Conservation (phyloP, 1,284 basidiomycete genomes). For the Calocybe gambosa region DNA sequence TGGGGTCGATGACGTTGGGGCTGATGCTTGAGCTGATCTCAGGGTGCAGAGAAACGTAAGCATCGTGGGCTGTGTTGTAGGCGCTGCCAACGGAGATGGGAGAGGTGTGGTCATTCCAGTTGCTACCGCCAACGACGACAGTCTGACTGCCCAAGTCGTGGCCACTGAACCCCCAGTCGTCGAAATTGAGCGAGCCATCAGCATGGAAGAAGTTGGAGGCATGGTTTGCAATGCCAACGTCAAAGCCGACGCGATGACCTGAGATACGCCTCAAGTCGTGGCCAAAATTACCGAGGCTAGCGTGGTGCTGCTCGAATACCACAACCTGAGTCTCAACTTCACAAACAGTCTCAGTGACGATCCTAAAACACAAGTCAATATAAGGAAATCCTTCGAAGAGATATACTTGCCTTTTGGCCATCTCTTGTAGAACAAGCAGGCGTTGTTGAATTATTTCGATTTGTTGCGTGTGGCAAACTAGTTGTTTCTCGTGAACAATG, state of each 20-base stretch:
- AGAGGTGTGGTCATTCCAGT: conserved; percentile 14
- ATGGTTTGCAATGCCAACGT: conserved; percentile 26
- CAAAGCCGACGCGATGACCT: conserved; percentile 30
- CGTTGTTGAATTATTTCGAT: conserved; percentile 35
- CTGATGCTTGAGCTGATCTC: background rate
- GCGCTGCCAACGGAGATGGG: conserved; percentile 13
- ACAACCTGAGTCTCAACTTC: conserved; percentile 34
- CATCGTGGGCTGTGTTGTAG: conserved; percentile 9
- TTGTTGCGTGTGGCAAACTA: conserved; percentile 32
- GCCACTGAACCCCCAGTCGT: conserved; percentile 33
- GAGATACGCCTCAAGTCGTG: conserved; percentile 30
- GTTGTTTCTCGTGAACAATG: conserved; percentile 25
- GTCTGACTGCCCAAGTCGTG: conserved; percentile 23
- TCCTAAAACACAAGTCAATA: conserved; percentile 17
- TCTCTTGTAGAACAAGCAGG: conserved; percentile 35
- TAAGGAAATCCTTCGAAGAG: background rate
- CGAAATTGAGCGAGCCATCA: conserved; percentile 28
- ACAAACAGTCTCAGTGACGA: conserved; percentile 34
- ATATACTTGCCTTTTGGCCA: conserved; percentile 31
- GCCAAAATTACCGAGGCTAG: conserved; percentile 29
- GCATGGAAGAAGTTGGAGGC: conserved; percentile 24
- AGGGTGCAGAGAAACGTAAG: conserved; percentile 11
- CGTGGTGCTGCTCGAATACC: conserved; percentile 30
- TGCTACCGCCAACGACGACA: conserved; percentile 10
- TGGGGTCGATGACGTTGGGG: background rate